These are phyloP conservation scores for Tetrastigma voinierianum DNA, from an alignment of 164 flowering plant genomes.

Conservation along the genomic window DNA sequence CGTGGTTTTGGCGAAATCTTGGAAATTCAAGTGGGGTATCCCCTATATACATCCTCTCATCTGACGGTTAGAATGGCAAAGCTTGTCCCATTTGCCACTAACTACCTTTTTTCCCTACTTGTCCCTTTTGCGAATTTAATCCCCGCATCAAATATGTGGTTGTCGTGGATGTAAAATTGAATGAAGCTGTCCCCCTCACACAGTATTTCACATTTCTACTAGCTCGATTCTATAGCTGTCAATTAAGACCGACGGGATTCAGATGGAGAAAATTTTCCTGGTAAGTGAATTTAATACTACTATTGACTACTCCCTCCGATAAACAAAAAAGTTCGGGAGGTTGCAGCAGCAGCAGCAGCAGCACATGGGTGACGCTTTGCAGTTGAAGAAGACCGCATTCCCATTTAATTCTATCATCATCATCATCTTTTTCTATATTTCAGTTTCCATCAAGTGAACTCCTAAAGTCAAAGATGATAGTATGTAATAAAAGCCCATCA, in stretches of 20 bases:
- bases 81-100: slow-evolving; percentile 39
- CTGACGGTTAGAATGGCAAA: slow-evolving; percentile 18
- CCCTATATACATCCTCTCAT: slow-evolving; percentile 11
- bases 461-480: too few species aligned
- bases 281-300: slow-evolving; percentile 15
- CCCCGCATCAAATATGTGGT: too few species aligned
- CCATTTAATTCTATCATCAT: background rate
- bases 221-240: slow-evolving; percentile 4
- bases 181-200: too few species aligned
- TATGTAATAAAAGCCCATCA: too few species aligned
- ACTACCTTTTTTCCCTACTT: slow-evolving; percentile 12
- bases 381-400: background rate
- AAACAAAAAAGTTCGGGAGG: background rate
- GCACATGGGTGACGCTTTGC: slow-evolving; percentile 11
- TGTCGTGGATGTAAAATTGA: too few species aligned
- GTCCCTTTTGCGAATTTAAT: background rate
- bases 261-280: slow-evolving; percentile 3
- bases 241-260: slow-evolving; percentile 11
- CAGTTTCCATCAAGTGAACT: too few species aligned
- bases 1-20: slow-evolving; percentile 30
- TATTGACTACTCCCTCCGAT: slow-evolving; percentile 10
- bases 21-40: slow-evolving; percentile 30
- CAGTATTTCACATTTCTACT: too few species aligned
- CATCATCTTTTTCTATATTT: background rate
- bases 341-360: background rate